Evolutionary conservation across 495 filamentous ascomycete species (phyloP), one percentile per base, ranked within the genome.

Genomic region (Penicillium pancosmium): DNA sequence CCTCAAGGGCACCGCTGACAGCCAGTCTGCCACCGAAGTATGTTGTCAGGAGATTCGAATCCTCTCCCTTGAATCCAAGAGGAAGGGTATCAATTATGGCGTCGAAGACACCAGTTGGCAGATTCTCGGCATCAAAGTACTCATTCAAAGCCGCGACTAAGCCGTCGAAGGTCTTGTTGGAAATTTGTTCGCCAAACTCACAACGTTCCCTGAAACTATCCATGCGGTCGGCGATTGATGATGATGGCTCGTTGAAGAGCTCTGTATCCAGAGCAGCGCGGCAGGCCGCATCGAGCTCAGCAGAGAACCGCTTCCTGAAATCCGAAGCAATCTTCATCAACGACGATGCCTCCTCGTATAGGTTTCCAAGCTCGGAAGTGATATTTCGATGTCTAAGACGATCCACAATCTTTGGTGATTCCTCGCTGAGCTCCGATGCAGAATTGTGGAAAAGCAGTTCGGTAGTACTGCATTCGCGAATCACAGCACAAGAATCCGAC

Each of bases 1-100:
- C 86, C 66, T 98, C 94, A 63, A 93, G 88, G 4, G 89, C 85
- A 19, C 88, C 88, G 31, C 83, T 86, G 9, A 95, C 80, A 10
- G 92, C 76, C 5, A 91, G 75, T 57, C 84, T 88, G 3, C 84
- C 81, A 12, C 93, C 93, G 65, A 92, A 88, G 43, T 79, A 76
- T 1, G 87, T 91, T n/a, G 74, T 74, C 13, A 71, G 46, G 50
- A 86, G 70, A 51, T 78, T 69, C 27, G 76, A 84, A 56, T 70
- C 75, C 60, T 80, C 78, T 52, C 72, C 73, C 34, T 66, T 68
- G 56, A 78, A 78, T 8, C 63, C 63, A 41, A 66, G 68, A 33
- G 71, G 74, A 38, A 77, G 68, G 1, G 68, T 76, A 44, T 78
- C 69, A 6, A 87, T 67, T 18, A 85, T 74, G 27, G 63, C 68